Evolutionary conservation across 2,329 filamentous ascomycete genomes (phyloP).

Genomic region (Sodiomyces alkalinus): DNA sequence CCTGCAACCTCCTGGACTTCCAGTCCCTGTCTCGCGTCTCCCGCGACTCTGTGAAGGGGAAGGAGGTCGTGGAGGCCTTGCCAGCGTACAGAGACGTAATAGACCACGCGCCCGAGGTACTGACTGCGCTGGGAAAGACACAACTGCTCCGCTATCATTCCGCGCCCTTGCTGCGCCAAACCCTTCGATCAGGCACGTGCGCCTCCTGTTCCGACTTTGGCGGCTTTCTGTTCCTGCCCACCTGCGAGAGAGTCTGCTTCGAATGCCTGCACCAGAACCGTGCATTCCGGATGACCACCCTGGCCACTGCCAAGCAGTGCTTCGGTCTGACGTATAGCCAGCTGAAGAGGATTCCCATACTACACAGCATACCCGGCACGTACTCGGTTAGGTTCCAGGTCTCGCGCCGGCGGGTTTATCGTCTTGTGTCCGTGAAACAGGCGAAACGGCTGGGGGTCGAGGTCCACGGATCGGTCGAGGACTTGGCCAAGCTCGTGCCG

Average conservation of each 20-base stretch:
- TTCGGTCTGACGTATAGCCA: conserved; percentile 11
- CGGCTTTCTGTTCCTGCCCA: conserved; percentile 15
- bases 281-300: conserved; percentile 12
- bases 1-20: conserved; percentile 13
- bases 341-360: conserved; percentile 8
- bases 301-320: conserved; percentile 9
- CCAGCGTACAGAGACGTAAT: conserved; percentile 24
- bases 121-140: conserved; percentile 12
- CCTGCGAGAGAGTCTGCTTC: conserved; percentile 16
- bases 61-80: conserved; percentile 12
- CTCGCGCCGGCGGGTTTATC: conserved; percentile 6
- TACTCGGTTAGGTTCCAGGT: conserved; percentile 9
- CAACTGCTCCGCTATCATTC: conserved; percentile 10
- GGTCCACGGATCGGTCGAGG: conserved; percentile 10
- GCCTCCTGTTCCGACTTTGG: conserved; percentile 14
- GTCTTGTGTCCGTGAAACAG: conserved; percentile 14
- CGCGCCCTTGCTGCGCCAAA: conserved; percentile 9
- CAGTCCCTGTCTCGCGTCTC: conserved; percentile 15
- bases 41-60: conserved; percentile 11
- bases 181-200: conserved; percentile 12
- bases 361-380: conserved; percentile 11
- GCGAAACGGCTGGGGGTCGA: conserved; percentile 12
- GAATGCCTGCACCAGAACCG: conserved; percentile 13
- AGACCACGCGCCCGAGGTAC: conserved; percentile 20
- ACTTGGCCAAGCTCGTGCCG: conserved; percentile 2